Evolutionary conservation across 2,329 filamentous ascomycete species (phyloP), one percentile per base, ranked within the genome.

Genomic region (Magnaporthiopsis poae): DNA sequence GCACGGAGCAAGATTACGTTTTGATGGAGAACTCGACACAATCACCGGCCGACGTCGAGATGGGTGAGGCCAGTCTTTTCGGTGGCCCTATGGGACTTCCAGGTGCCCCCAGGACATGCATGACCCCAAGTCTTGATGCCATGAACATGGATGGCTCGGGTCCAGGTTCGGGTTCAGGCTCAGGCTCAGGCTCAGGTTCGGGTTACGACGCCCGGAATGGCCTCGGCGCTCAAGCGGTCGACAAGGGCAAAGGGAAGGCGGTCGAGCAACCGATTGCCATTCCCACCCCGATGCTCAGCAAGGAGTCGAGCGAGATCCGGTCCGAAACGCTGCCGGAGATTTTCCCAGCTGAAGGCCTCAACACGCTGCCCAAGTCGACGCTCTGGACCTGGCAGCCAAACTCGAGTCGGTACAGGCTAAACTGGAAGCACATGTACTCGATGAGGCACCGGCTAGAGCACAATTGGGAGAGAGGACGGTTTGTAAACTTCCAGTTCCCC

Each of bases 381-480:
- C 77, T 82, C 56, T 87, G 80, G 80, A 76, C 74, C 68, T 87
- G 81, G 80, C 84, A 82, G 70, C 73, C 73, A 25, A 75, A 71
- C 69, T 80, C 73, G 73, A 82, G 74, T 73, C 76, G 76, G 62
- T 83, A 88, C 67, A 89, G 86, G 71, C 80, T 98, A 63, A 96
- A 96, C 76, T 99, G 94, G 93, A 90, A 92, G 65, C 91, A 95
- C 74, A 81, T 99, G 0, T 99, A 96, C 78, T 91, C 91, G 70
- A 91, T 96, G 80, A 88, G 95, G 68, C 85, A 88, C 66, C 84
- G 88, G 29, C 80, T 99, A 18, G 95, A 99, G 77, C 87, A 89
- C 9, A 98, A 99, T 74, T 99, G 95, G 95, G 87, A 91, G 68
- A 84, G 88, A 27, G 93, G 91, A 4, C 89, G 87, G 67, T 96